Base-by-base conservation (phyloP, 1,284 basidiomycete species). In the Phylloporus gajari region DNA sequence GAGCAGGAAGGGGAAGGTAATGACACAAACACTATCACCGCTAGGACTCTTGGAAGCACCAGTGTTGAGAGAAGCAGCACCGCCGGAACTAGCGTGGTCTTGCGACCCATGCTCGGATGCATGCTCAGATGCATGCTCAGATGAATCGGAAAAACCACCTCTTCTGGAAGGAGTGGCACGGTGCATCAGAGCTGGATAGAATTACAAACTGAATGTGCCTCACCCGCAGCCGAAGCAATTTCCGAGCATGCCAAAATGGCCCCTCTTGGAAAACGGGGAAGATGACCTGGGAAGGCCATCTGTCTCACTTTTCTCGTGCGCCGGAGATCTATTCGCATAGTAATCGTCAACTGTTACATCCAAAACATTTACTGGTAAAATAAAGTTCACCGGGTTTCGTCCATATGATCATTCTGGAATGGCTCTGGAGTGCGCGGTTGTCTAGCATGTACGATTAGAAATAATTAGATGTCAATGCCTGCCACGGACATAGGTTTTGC, bases 251-350 rank as follows among this genome's bases (percentile, higher is more conserved):
- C n/a, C n/a, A n/a, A n/a, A n/a, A n/a, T 30, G 27, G 30, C 56
- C 27, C 38, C 19, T 59, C 35, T 6, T 59, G 30, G 30, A 7
- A 7, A 21, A 19, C 30, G 21, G n/a, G n/a, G n/a, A n/a, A 59
- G 17, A 59, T 35, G 12, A 23, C 15, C 9, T 32, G 19, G 7
- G 19, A 35, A 12, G 58, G 58, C 21, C 23, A 23, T 25, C 80
- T 13, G 59, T 77, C 15, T 81, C 77, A 48, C 56, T 5, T 30
- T 32, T 58, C 56, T 83, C 38, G 78, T 23, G n/a, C n/a, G n/a
- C 17, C 13, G 8, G 30, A 58, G 17, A 30, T 32, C 56, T 58
- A 58, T 58, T 17, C 56, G 17, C 56, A 58, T 30, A 5, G 27
- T 58, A 17, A 58, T 32, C 56, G 32, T 53, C 56, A 58, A 21